Evolutionary conservation across 768 basidiomycete species (phyloP), one percentile per base, ranked within the genome.

Genomic region (Mycena kentingensis): DNA sequence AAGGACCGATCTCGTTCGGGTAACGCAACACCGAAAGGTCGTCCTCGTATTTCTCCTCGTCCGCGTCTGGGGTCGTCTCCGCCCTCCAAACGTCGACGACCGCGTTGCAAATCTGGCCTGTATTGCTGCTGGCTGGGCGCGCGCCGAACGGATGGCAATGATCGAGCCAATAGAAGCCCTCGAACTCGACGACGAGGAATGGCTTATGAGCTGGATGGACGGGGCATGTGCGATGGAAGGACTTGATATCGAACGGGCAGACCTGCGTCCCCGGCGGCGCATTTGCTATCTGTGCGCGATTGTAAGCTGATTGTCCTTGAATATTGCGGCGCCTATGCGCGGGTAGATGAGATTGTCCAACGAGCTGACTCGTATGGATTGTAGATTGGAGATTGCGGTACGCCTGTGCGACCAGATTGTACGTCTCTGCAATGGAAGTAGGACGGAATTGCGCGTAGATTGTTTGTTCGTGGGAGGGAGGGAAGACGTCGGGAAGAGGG

Each of bases 101-200:
- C 1, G 65, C 62, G n/a, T 60, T 60, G 0, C 49, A 32, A 4
- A 63, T 56, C 31, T 57, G 49, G 0, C 67, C 67, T 7, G 65
- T 32, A 18, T 63, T 64, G 15, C 65, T 61, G 22, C 62, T 63
- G 0, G 66, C 61, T 0, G 65, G 39, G 0, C 26, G 3, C 0
- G 61, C 55, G 0, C 67, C 63, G 31, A 67, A 69, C 0, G 64
- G 62, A 15, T 61, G 31, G 27, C 34, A 45, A 36, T 69, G 65
- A 21, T 69, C 57, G 7, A 67, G 51, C 11, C 34, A 69, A 22
- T 63, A 60, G 0, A 31, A 1, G 10, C 43, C 45, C 0, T 52
- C 8, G 11, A 56, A 46, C 12, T 29, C 1, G n/a, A 63, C 47
- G 4, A 63, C 62, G 0, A 67, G 18, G 36, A 46, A 65, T 0